Evolutionary conservation across 2,329 filamentous ascomycete genomes (phyloP), one percentile per base, ranked within the genome.

Genomic region (Celoporthe dispersa): DNA sequence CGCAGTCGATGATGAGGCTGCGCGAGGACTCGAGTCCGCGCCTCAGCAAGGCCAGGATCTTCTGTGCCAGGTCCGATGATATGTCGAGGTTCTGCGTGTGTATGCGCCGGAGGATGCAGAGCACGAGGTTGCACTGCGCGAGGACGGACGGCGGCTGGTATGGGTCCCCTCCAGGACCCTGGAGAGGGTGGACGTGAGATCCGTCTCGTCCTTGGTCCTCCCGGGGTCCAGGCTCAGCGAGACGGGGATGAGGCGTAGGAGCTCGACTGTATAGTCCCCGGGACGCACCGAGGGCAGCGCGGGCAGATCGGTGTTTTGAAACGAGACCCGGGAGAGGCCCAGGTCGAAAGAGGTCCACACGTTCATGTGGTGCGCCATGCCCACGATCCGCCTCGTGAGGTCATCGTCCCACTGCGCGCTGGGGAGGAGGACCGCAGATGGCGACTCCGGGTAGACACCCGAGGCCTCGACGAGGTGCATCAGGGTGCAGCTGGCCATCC

Each of bases 291-390:
- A 75, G 0, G 83, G 82, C 11, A 83, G 77, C 14, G 81, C 75
- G 1, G 81, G 69, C 57, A 70, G 31, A 3, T 68, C 80, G 0
- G 81, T 82, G 12, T 84, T 83, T 44, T 83, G 82, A 0, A 87
- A 78, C 0, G 71, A 81, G 70, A 88, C 84, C 12, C 85, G 80
- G 0, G 86, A 86, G 0, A 85, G 82, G 1, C 87, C 87, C 67
- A 88, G 83, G 68, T 89, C 87, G 72, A 87, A 88, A 0, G 86
- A 88, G 35, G 85, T 84, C 86, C 87, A 89, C 16, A 84, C 85
- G 73, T 89, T 88, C 9, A 89, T 80, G 72, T 88, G 86, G 12
- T 86, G 84, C 0, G 86, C 84, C 55, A 88, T 82, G 66, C 84
- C 82, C 74, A 86, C 77, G 3, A 87, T 75, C 1, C 84, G 77